phyloP scores from a whole-genome alignment of 2,329 filamentous ascomycete species.

The Canariomyces notabilis region DNA sequence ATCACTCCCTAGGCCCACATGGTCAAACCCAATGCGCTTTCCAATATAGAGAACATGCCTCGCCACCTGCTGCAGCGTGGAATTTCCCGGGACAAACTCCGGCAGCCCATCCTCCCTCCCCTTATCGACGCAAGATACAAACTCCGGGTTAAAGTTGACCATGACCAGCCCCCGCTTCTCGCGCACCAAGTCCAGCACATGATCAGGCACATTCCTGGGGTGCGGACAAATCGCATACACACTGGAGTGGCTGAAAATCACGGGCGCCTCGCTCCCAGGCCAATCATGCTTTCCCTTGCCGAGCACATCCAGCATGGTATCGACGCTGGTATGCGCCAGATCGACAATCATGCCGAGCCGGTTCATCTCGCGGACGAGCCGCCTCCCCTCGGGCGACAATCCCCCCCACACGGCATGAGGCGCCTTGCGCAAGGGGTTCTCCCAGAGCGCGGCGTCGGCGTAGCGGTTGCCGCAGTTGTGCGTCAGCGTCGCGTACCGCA shows the following conservation, averaged over 20 bases:
- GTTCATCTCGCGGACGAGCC: constrained; percentile 84
- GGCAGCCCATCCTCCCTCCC: constrained; percentile 61
- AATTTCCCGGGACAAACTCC: constrained; percentile 59
- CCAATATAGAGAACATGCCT: constrained; percentile 81
- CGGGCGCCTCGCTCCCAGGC: constrained; percentile 69
- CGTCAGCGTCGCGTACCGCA: constrained; percentile 81
- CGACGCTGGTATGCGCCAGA: constrained; percentile 67
- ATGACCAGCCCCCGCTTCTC: constrained; percentile 72
- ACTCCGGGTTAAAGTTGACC: constrained; percentile 83
- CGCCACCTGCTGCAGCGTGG: constrained; percentile 71
- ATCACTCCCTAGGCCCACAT: constrained; percentile 85
- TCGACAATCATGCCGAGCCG: constrained; percentile 92
- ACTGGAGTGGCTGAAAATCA: constrained; percentile 87
- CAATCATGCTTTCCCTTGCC: constrained; percentile 46
- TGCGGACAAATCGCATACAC: constrained; percentile 78
- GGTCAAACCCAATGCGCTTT: constrained; percentile 73
- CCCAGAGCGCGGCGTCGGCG: constrained; percentile 73
- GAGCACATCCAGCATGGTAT: constrained; percentile 83
- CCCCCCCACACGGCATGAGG: constrained; percentile 60
- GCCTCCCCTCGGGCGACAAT: constrained; percentile 63
- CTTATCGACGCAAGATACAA: constrained; percentile 67
- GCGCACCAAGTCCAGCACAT: constrained; percentile 73
- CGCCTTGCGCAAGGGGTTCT: constrained; percentile 46
- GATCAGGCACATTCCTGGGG: constrained; percentile 83
- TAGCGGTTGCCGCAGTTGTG: constrained; percentile 92